Conservation (phyloP, 2,329 filamentous ascomycete species). For the Fulvia fulva region DNA sequence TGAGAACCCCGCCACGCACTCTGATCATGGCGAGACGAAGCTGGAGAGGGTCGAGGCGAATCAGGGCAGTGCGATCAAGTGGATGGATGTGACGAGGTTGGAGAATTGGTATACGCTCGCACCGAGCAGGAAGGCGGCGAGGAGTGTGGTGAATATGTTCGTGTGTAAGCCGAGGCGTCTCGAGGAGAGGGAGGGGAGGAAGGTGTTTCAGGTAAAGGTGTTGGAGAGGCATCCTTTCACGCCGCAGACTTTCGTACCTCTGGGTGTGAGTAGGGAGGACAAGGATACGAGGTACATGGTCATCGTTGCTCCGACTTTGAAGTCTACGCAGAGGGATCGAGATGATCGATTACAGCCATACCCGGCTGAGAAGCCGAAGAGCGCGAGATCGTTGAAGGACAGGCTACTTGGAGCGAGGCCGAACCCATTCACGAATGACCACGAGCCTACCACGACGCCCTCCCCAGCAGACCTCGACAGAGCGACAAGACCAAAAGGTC, state of each 20-base stretch:
- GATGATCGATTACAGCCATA: slow-evolving; percentile 16
- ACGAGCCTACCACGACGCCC: slow-evolving; percentile 33
- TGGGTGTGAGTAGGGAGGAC: slow-evolving; percentile 54
- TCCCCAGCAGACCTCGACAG: slow-evolving; percentile 2
- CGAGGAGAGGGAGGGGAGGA: slow-evolving; percentile 30
- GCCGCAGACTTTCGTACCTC: slow-evolving; percentile 84
- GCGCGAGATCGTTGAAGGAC: slow-evolving; percentile 33
- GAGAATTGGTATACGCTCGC: slow-evolving; percentile 66
- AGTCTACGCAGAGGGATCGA: slow-evolving; percentile 32
- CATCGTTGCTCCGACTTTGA: slow-evolving; percentile 77
- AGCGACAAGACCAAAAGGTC: slow-evolving; percentile 35
- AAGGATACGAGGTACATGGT: slow-evolving; percentile 65
- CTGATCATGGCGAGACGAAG: slow-evolving; percentile 29
- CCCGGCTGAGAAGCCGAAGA: slow-evolving; percentile 37
- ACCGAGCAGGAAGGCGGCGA: slow-evolving; percentile 54
- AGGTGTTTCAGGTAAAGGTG: slow-evolving; percentile 62
- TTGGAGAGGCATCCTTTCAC: slow-evolving; percentile 93
- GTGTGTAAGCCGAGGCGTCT: slow-evolving; percentile 68
- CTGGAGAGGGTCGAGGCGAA: slow-evolving; percentile 62
- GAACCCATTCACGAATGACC: slow-evolving; percentile 50
- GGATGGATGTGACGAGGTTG: slow-evolving; percentile 72
- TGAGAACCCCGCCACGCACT: slow-evolving; percentile 56
- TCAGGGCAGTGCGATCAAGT: slow-evolving; percentile 85
- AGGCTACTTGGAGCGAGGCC: slow-evolving; percentile 41
- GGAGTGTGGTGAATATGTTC: slow-evolving; percentile 80